phyloP scores from a whole-genome alignment of 306 rosid species.

The Sicyos baderoa region DNA sequence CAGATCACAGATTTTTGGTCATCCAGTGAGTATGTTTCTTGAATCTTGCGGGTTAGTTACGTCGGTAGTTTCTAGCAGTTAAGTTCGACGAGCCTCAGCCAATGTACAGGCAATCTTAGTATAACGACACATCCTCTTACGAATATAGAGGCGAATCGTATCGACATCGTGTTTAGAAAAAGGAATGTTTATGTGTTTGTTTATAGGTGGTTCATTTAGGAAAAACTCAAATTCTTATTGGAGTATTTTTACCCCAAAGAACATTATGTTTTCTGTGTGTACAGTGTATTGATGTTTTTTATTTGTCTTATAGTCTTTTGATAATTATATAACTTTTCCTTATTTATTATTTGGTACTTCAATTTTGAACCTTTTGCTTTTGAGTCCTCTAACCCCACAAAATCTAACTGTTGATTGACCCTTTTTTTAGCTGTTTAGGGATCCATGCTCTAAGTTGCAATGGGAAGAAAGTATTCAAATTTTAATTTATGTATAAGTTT shows the following conservation, averaged over 20 bases:
- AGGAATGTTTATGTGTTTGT: neutral
- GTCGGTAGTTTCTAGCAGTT: neutral
- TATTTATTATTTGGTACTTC: too few species aligned
- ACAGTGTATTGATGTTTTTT: constrained; percentile 9
- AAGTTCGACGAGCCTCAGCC: constrained; percentile 9
- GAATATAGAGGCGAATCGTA: neutral
- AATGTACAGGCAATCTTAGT: neutral
- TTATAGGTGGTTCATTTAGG: neutral
- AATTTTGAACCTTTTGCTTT: too few species aligned
- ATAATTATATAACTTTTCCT: too few species aligned
- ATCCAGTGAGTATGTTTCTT: neutral
- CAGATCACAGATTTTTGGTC: constrained; percentile 2
- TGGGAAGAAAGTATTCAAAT: too few species aligned
- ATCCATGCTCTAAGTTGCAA: too few species aligned
- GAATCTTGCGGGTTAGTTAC: neutral
- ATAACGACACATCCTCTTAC: neutral
- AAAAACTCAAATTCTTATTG: neutral
- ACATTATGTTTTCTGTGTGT: neutral
- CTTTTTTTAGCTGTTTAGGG: too few species aligned
- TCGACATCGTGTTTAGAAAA: neutral
- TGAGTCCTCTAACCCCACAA: too few species aligned
- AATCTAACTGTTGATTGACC: too few species aligned
- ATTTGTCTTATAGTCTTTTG: neutral
- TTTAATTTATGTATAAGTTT: too few species aligned
- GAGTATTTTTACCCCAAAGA: neutral